Evolutionary conservation across 1,284 basidiomycete species (phyloP).

Genomic region (Pisolithus thermaeus): DNA sequence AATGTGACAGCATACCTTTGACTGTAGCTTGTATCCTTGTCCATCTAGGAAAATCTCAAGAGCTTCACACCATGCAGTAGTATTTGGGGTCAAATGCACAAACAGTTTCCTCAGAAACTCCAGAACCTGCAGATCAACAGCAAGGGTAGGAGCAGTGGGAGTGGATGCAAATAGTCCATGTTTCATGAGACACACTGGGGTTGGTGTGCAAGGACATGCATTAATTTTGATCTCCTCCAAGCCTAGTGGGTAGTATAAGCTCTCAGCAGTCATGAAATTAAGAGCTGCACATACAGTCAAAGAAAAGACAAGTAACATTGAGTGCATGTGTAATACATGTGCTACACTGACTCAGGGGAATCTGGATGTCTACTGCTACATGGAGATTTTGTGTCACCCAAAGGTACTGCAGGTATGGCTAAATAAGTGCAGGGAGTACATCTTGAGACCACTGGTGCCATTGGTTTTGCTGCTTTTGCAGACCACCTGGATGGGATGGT

Average conservation of each 20-base stretch:
- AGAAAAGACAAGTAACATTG: not conserved
- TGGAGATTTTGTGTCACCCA: not conserved
- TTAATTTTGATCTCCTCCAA: not conserved
- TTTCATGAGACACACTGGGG: conserved; percentile 3
- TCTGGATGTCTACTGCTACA: not conserved
- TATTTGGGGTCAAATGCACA: conserved; percentile 6
- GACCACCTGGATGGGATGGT: not conserved
- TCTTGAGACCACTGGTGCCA: not conserved
- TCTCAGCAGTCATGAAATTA: no score
- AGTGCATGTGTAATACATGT: not conserved
- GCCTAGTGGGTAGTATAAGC: not conserved
- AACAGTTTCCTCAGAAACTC: conserved; percentile 8
- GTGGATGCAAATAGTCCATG: conserved; percentile 9
- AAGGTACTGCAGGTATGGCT: not conserved
- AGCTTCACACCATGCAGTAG: conserved; percentile 8
- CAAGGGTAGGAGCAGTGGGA: conserved; percentile 8
- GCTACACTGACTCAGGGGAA: not conserved
- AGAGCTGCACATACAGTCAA: not conserved
- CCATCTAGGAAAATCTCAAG: conserved; percentile 7
- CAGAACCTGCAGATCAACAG: conserved; percentile 8
- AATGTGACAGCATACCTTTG: not conserved
- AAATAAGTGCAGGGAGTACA: not conserved
- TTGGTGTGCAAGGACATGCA: not conserved
- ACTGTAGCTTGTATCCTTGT: conserved; percentile 1
- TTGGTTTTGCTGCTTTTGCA: not conserved